Evolutionary conservation across 371 early-diverging fungal genomes (phyloP).

Genomic region (Mucor piriformis): DNA sequence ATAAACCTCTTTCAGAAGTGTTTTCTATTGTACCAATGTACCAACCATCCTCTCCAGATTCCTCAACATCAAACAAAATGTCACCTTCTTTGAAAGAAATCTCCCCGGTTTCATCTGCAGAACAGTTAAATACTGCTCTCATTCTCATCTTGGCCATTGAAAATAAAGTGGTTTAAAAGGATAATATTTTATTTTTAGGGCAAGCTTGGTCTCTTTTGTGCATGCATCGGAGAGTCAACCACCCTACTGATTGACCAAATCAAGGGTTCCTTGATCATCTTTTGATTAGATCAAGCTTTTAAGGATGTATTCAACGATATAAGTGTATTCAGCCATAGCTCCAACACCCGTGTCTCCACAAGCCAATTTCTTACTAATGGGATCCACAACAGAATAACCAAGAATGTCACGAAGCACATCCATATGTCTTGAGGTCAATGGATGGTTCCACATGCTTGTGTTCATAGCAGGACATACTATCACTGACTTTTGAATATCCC

Average conservation of each 20-base stretch:
- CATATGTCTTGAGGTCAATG: constrained; percentile 81
- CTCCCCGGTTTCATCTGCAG: constrained; percentile 63
- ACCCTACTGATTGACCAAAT: too few species aligned
- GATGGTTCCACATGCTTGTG: constrained; percentile 96
- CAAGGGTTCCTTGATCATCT: too few species aligned
- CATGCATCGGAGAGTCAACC: background rate
- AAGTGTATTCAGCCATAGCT: constrained; percentile 31
- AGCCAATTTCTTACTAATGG: constrained; percentile 86
- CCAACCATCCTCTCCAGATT: constrained; percentile 65
- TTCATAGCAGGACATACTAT: constrained; percentile 97
- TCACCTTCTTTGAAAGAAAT: constrained; percentile 63
- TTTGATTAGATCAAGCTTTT: too few species aligned
- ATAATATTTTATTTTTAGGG: background rate
- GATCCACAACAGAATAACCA: constrained; percentile 68
- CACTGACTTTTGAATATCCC: constrained; percentile 76
- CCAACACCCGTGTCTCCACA: constrained; percentile 80
- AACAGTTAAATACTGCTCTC: constrained; percentile 65
- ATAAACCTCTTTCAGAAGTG: constrained; percentile 50
- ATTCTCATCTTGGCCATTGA: constrained; percentile 36
- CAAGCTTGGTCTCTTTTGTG: too few species aligned
- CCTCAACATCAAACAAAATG: constrained; percentile 54
- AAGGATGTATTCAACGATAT: constrained; percentile 10
- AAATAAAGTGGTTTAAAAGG: background rate
- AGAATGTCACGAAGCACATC: constrained; percentile 52
- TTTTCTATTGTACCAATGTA: constrained; percentile 55